Base-by-base conservation (phyloP, 352 stramenopile genomes). In the Globisporangium echinulatum region DNA sequence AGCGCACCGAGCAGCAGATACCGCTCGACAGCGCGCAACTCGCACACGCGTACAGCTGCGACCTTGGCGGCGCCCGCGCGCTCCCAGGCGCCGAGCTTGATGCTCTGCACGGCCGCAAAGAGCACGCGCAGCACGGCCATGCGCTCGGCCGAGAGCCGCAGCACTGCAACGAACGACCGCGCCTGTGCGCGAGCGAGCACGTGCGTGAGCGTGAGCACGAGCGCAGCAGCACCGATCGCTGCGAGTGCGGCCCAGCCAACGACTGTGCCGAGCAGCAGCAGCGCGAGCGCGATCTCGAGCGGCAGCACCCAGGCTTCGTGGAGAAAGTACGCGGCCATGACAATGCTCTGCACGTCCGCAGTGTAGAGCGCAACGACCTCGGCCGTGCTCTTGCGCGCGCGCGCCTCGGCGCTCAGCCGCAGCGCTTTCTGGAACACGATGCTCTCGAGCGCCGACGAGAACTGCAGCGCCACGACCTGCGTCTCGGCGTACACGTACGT, bases 1-100 rank as follows among this genome's bases (percentile, higher is more conserved):
- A 64, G 59, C 8, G 75, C 79, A 7, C 69, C 75, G 47, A 85
- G 78, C 38, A 74, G 56, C 59, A 87, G 66, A 37, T 82, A 75
- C 15, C 62, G 59, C 75, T 73, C 84, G 5, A 92, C 55, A 11
- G 73, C 66, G 19, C 65, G 58, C 1, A 90, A 61, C 56, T 92
- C 80, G 19, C 68, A 60, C 37, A 56, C 69, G 17, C 75, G 67
- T 7, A 70, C 69, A 14, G 74, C 64, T 4, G 58, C 44, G 40
- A 85, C 61, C 7, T 96, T 85, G 15, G 81, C 85, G 5, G 75
- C 75, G 68, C 98, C 97, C 39, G 93, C 87, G 52, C 69, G 60
- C 68, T 98, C 96, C 91, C 90, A 98, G 8, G 90, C 89, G 72
- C 98, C 96, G 54, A 98, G 87, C 66, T 98, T 98, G 67, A 98